Conservation (phyloP, 306 rosid species). For the Lathyrus aphaca region DNA sequence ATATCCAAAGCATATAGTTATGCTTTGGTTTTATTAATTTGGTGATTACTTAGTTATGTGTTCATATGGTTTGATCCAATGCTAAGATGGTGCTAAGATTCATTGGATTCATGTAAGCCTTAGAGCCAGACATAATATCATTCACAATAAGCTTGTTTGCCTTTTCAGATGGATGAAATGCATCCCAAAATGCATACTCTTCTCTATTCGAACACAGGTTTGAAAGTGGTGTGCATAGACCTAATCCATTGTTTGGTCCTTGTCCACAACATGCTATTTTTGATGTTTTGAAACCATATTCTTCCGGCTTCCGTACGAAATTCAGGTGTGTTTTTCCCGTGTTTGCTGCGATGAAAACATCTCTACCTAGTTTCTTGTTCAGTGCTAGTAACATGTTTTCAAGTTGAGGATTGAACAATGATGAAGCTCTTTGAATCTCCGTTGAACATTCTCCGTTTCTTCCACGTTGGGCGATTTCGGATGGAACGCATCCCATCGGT, state of each 20-base stretch:
- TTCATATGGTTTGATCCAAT: constrained; percentile 49
- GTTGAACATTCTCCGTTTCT: constrained; percentile 55
- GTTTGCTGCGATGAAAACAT: constrained; percentile 66
- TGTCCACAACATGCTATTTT: constrained; percentile 84
- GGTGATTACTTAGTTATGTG: neutral
- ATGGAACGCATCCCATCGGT: neutral
- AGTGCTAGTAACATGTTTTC: constrained; percentile 47
- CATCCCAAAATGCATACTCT: constrained; percentile 74
- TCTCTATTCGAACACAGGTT: constrained; percentile 65
- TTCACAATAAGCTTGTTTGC: constrained; percentile 58
- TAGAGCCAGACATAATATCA: constrained; percentile 51
- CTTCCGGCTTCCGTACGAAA: constrained; percentile 52
- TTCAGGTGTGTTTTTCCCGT: constrained; percentile 47
- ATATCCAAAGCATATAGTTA: neutral
- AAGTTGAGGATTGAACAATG: constrained; percentile 71
- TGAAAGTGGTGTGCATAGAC: constrained; percentile 65
- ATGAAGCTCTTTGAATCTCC: constrained; percentile 63
- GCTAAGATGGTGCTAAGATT: constrained; percentile 76
- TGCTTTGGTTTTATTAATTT: constrained; percentile 31
- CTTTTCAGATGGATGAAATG: constrained; percentile 77
- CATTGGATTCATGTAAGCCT: constrained; percentile 69
- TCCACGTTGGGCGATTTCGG: constrained; percentile 54
- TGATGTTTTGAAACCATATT: constrained; percentile 63
- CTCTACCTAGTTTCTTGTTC: constrained; percentile 54
- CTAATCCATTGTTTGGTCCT: constrained; percentile 79